A percentile compares a stretch with the other conserved stretches of the same genome.
Conservation (phyloP, 192 early-diverging fungal species). For the Phycomyces blakesleeanus region DNA sequence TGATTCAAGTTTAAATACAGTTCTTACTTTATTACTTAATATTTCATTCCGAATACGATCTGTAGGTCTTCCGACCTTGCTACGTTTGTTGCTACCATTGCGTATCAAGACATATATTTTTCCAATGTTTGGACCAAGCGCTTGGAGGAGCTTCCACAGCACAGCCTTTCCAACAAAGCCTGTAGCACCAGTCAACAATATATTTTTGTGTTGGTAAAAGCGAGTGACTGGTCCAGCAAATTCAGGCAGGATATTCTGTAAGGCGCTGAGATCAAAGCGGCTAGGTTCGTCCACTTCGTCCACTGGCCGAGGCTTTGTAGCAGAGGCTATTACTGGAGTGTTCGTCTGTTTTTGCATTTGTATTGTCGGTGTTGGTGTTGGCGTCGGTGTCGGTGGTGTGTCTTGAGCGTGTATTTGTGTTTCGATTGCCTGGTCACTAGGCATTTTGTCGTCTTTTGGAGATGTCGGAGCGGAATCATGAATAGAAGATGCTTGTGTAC, state of each 20-base stretch:
- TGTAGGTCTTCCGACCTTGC: constrained; percentile 31
- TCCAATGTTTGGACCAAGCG: constrained; percentile 39
- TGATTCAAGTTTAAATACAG: no score
- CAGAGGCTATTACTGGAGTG: no score
- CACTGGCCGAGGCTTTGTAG: no score
- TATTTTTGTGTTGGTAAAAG: constrained; percentile 32
- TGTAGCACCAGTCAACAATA: constrained; percentile 51
- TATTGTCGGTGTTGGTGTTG: not conserved
- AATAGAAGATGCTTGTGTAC: no score
- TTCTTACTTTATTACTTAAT: constrained; percentile 26
- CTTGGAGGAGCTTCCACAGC: constrained; percentile 44
- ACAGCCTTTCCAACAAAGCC: constrained; percentile 54
- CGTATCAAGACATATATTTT: constrained; percentile 27
- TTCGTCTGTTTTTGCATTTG: no score
- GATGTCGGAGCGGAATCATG: no score
- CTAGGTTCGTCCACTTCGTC: no score
- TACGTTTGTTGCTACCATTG: constrained; percentile 31
- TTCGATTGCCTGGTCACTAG: no score
- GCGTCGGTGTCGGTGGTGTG: no score
- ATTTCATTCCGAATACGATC: constrained; percentile 36
- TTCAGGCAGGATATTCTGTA: not conserved
- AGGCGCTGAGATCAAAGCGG: constrained; percentile 1
- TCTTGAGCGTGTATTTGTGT: no score
- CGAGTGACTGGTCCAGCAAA: constrained; percentile 7
- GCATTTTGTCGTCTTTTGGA: no score